phyloP scores from a whole-genome alignment of 305 asterid species.

The Euphrasia arctica region DNA sequence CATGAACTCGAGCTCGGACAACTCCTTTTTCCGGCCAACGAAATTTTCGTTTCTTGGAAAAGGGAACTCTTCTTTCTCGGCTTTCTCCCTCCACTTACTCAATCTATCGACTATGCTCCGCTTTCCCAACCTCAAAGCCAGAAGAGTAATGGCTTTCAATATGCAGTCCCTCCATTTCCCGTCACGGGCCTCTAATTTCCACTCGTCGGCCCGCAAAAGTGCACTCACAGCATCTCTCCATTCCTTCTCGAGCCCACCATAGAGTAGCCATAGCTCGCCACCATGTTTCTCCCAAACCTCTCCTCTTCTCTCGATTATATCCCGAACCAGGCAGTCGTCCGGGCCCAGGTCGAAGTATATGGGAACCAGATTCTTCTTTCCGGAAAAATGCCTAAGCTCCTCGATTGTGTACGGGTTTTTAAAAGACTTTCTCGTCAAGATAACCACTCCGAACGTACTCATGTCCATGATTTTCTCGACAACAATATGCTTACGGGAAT shows the following conservation, averaged over 20 bases:
- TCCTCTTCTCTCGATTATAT: conserved; percentile 84
- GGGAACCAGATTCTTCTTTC: conserved; percentile 94
- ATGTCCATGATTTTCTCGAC: conserved; percentile 85
- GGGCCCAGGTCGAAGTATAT: conserved; percentile 83
- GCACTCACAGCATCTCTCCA: conserved; percentile 80
- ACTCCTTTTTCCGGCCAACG: conserved; percentile 85
- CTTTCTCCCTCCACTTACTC: conserved; percentile 81
- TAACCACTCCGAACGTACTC: conserved; percentile 72
- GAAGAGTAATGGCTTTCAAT: conserved; percentile 68
- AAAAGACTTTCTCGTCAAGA: conserved; percentile 80
- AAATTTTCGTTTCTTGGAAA: conserved; percentile 79
- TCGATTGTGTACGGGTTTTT: conserved; percentile 80
- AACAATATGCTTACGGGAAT: conserved; percentile 58
- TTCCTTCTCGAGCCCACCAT: conserved; percentile 88
- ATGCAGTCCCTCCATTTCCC: conserved; percentile 97
- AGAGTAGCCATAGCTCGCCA: conserved; percentile 85
- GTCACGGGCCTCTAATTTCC: conserved; percentile 88
- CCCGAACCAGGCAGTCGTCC: conserved; percentile 86
- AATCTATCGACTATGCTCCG: conserved; percentile 84
- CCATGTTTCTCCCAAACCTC: conserved; percentile 95
- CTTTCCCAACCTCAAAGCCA: conserved; percentile 90
- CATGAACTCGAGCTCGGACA: conserved; percentile 85
- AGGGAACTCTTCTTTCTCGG: conserved; percentile 84
- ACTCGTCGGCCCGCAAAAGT: conserved; percentile 85
- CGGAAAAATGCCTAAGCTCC: conserved; percentile 75